A percentile compares a stretch with the other conserved stretches of the same genome.
Conservation (phyloP, 2,329 filamentous ascomycete species). For the Arachnomyces sp. region DNA sequence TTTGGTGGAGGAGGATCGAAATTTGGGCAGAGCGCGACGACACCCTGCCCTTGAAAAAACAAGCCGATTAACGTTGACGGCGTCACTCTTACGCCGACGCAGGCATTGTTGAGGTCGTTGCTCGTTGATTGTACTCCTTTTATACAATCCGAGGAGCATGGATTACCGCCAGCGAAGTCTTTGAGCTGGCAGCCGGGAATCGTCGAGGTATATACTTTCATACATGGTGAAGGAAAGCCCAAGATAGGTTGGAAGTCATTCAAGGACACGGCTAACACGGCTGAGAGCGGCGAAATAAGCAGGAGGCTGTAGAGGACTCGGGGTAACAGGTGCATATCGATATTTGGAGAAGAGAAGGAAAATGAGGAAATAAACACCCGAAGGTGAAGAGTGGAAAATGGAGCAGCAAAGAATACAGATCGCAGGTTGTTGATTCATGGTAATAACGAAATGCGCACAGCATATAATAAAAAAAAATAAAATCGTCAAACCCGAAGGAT, state of each 20-base stretch:
- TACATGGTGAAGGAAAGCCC: constrained; percentile 4
- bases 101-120: constrained; percentile 9
- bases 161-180: constrained; percentile 8
- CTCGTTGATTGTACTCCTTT: constrained; percentile 9
- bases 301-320: too few species aligned
- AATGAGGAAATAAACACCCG: too few species aligned
- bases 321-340: too few species aligned
- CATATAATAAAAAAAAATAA: too few species aligned
- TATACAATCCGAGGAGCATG: constrained; percentile 15
- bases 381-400: too few species aligned
- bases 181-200: not conserved
- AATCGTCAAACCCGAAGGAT: too few species aligned
- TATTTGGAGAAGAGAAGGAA: too few species aligned
- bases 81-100: constrained; percentile 11
- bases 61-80: constrained; percentile 15
- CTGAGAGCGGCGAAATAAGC: not conserved
- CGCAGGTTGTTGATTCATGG: too few species aligned
- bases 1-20: not conserved
- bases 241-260: constrained; percentile 1
- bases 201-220: constrained; percentile 1
- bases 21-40: constrained; percentile 14
- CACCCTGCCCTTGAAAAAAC: constrained; percentile 13
- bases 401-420: too few species aligned
- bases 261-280: constrained; percentile 1
- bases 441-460: too few species aligned